A percentile compares a stretch with the other conserved stretches of the same genome.
Evolutionary conservation across 352 stramenopile genomes (phyloP).

Genomic region (Globisporangium paddicum): DNA sequence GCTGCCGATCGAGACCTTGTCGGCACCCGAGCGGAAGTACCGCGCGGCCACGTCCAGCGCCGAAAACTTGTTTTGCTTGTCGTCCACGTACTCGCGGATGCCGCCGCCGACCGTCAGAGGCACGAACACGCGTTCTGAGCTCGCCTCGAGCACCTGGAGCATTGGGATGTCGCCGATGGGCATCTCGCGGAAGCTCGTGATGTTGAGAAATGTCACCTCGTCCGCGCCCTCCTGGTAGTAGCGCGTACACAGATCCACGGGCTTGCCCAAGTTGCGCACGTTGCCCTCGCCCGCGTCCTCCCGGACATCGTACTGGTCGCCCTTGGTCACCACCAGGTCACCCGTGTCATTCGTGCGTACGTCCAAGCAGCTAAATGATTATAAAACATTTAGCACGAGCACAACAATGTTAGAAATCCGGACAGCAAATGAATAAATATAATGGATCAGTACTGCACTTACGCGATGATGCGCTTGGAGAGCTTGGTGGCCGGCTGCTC

Average conservation of each 20-base stretch:
- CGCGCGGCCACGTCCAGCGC: constrained; percentile 93
- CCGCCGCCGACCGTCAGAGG: constrained; percentile 97
- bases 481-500: constrained; percentile 61
- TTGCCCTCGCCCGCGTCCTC: constrained; percentile 79
- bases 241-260: constrained; percentile 90
- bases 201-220: constrained; percentile 98
- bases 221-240: constrained; percentile 97
- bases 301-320: constrained; percentile 98
- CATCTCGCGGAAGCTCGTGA: constrained; percentile 97
- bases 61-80: constrained; percentile 78
- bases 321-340: constrained; percentile 98
- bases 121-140: constrained; percentile 96
- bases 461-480: constrained; percentile 94
- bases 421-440: neutral
- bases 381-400: constrained; percentile 1
- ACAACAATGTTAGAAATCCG: neutral
- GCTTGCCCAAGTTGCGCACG: constrained; percentile 98
- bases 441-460: too few relatives aligned
- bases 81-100: constrained; percentile 95
- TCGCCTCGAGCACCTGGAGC: constrained; percentile 93
- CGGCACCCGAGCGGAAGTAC: constrained; percentile 98
- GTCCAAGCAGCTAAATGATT: constrained; percentile 86
- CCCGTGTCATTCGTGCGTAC: constrained; percentile 95
- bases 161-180: constrained; percentile 97
- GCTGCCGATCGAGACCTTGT: constrained; percentile 98